Conservation (phyloP, 2,329 filamentous ascomycete species). For the Epichloe typhina region DNA sequence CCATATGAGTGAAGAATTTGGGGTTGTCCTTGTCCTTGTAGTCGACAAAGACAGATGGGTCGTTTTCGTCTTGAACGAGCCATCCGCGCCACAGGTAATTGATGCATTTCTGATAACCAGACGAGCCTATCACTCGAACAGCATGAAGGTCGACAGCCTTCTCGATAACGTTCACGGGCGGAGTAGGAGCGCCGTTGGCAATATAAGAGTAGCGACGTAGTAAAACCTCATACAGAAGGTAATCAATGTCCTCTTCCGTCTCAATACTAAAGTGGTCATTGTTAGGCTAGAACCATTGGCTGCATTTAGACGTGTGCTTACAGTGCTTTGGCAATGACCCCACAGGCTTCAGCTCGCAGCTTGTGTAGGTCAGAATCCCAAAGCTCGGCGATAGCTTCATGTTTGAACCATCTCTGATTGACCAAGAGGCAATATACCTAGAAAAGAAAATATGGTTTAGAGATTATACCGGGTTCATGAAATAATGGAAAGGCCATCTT, state of each 20-base stretch:
- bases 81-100: slow-evolving; percentile 87
- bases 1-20: slow-evolving; percentile 67
- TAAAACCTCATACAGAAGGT: slow-evolving; percentile 67
- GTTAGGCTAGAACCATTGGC: not conserved
- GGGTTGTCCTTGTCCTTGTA: slow-evolving; percentile 73
- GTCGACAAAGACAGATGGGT: slow-evolving; percentile 78
- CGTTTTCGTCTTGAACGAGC: slow-evolving; percentile 90
- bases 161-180: slow-evolving; percentile 79
- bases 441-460: not conserved
- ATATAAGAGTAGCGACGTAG: slow-evolving; percentile 82
- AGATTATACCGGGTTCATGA: not conserved
- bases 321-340: slow-evolving; percentile 78
- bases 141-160: slow-evolving; percentile 89
- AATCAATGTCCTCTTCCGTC: slow-evolving; percentile 62
- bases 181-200: slow-evolving; percentile 55
- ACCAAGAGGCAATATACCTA: slow-evolving; percentile 65
- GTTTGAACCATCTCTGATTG: slow-evolving; percentile 59
- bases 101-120: slow-evolving; percentile 93
- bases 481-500: slow-evolving; percentile 6
- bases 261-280: slow-evolving; percentile 51
- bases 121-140: slow-evolving; percentile 74
- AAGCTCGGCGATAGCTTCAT: slow-evolving; percentile 66
- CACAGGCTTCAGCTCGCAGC: slow-evolving; percentile 68
- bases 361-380: slow-evolving; percentile 85
- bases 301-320: slow-evolving; percentile 17